These are phyloP conservation scores for Pleurotus platypus DNA, from an alignment of 768 basidiomycete genomes.

Conservation along the genomic window DNA sequence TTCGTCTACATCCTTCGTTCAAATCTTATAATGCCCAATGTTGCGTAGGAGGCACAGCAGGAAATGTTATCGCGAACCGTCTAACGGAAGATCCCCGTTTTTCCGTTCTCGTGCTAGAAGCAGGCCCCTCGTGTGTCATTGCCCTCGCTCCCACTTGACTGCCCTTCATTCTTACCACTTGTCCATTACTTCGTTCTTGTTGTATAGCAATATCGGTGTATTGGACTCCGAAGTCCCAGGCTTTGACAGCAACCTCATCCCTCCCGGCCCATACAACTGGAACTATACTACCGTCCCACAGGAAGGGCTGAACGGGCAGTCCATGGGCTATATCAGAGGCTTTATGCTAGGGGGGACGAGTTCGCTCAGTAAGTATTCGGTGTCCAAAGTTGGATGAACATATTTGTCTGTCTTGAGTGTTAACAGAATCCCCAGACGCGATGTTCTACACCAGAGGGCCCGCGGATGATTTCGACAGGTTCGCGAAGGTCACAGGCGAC, in stretches of 20 bases:
- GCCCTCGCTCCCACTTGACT: neutral
- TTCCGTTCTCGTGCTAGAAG: conserved; percentile 2
- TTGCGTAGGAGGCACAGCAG: conserved; percentile 5
- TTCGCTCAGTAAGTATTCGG: conserved; percentile 14
- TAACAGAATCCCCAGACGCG: neutral
- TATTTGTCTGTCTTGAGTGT: neutral
- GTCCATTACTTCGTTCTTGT: no score
- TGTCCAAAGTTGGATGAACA: neutral
- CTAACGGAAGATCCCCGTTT: conserved; percentile 2
- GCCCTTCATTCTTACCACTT: no score
- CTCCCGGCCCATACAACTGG: conserved; percentile 10
- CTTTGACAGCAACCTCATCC: neutral
- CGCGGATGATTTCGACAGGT: conserved; percentile 21
- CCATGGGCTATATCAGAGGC: conserved; percentile 15
- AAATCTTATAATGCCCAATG: no score
- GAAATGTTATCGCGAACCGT: neutral
- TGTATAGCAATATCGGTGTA: conserved; percentile 1
- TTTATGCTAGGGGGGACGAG: conserved; percentile 16
- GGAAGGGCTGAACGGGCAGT: conserved; percentile 10
- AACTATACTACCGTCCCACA: conserved; percentile 19
- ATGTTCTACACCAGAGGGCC: conserved; percentile 22
- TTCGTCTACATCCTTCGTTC: no score
- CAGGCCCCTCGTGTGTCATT: neutral
- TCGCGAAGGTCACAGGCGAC: conserved; percentile 19
- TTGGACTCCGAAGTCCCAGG: neutral